Evolutionary conservation across 768 basidiomycete genomes (phyloP).

Genomic region (Macrolepiota albuminosa): DNA sequence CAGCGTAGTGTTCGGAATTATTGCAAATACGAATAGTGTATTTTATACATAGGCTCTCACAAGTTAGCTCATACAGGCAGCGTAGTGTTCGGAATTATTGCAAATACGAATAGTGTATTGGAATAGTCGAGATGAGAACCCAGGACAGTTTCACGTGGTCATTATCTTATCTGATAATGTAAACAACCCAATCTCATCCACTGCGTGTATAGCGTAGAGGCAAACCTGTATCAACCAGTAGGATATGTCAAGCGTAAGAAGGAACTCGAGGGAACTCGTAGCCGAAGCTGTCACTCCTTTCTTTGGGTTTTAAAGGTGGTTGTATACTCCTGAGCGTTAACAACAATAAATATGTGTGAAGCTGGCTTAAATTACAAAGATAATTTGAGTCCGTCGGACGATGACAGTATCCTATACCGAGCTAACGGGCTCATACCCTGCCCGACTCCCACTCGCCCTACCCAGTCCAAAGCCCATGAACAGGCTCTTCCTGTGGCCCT

Average conservation of each 20-base stretch:
- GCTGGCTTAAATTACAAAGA: slow-evolving; percentile 1
- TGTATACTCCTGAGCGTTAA: not conserved
- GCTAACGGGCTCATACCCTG: slow-evolving; percentile 64
- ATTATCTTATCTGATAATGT: not conserved
- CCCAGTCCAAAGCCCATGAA: slow-evolving; percentile 55
- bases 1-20: not conserved
- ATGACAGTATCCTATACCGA: slow-evolving; percentile 35
- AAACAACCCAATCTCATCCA: not conserved
- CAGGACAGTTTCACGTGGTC: not conserved
- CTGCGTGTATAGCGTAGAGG: too few species aligned
- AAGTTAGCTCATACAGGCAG: not conserved
- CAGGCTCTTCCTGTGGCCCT: slow-evolving; percentile 40
- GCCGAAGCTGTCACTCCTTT: too few species aligned
- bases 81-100: not conserved
- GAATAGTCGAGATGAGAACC: not conserved
- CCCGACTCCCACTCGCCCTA: slow-evolving; percentile 42
- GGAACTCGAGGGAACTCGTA: too few species aligned
- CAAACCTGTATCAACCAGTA: too few species aligned
- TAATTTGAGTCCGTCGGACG: not conserved
- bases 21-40: not conserved
- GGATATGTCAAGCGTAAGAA: too few species aligned
- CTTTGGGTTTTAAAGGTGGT: not conserved
- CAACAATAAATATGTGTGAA: not conserved
- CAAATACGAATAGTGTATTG: not conserved
- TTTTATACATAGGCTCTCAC: not conserved